Percentiles rank a stretch among this genome's conserved stretches.
phyloP scores from a whole-genome alignment of 2,329 filamentous ascomycete species.

The Hyphodiscus sp. region DNA sequence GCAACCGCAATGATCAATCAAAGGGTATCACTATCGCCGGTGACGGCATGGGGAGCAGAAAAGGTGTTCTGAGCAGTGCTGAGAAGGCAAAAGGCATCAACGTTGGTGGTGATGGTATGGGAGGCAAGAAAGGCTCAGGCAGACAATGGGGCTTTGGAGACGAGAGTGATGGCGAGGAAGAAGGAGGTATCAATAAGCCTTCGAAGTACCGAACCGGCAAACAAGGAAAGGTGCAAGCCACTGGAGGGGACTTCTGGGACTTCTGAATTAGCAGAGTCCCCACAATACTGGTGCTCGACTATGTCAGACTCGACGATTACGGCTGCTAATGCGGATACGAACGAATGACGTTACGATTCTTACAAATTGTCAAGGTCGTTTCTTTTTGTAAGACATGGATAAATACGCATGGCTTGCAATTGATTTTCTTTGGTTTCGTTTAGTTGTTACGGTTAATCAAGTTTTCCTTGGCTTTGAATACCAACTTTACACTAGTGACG shows the following conservation, averaged over 20 bases:
- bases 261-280: conserved; percentile 20
- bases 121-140: conserved; percentile 36
- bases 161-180: conserved; percentile 39
- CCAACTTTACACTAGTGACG: background rate
- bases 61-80: conserved; percentile 37
- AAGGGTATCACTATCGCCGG: conserved; percentile 33
- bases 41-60: conserved; percentile 61
- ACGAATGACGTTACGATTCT: background rate
- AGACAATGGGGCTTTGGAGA: conserved; percentile 51
- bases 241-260: conserved; percentile 32
- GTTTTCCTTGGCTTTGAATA: background rate
- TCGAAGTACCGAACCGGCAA: conserved; percentile 25
- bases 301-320: background rate
- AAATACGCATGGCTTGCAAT: background rate
- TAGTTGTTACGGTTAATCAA: background rate
- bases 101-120: conserved; percentile 35
- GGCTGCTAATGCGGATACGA: conserved; percentile 2
- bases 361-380: background rate
- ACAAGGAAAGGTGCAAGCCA: conserved; percentile 21
- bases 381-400: background rate
- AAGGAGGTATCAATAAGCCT: conserved; percentile 20
- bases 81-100: conserved; percentile 31
- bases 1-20: conserved; percentile 4
- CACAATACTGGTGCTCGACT: background rate
- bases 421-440: background rate